Conservation (phyloP, 495 filamentous ascomycete genomes). For the Daldinia vernicosa region DNA sequence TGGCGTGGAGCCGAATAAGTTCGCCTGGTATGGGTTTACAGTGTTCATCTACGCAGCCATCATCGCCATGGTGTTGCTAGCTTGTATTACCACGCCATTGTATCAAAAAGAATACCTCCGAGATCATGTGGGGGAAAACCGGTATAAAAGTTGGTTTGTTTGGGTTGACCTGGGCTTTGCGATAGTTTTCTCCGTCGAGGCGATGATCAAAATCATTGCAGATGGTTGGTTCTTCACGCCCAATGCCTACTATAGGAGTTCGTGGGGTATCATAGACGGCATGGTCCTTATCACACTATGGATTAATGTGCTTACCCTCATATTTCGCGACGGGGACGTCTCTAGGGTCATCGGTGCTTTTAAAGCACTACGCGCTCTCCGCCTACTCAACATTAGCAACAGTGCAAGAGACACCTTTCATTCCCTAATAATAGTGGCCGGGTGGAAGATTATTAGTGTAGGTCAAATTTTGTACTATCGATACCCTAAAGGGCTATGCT, state of each 20-base stretch:
- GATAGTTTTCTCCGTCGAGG: slow-evolving; percentile 85
- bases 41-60: slow-evolving; percentile 93
- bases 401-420: slow-evolving; percentile 97
- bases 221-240: slow-evolving; percentile 98
- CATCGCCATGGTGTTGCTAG: slow-evolving; percentile 94
- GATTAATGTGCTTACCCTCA: slow-evolving; percentile 88
- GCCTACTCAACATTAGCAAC: slow-evolving; percentile 94
- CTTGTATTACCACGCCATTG: slow-evolving; percentile 92
- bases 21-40: slow-evolving; percentile 91
- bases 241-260: slow-evolving; percentile 95
- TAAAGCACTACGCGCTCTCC: slow-evolving; percentile 94
- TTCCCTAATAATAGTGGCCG: slow-evolving; percentile 90
- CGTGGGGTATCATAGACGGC: slow-evolving; percentile 97
- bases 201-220: slow-evolving; percentile 90
- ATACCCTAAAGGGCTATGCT: background rate
- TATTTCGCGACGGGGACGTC: slow-evolving; percentile 79
- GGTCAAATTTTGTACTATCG: slow-evolving; percentile 19
- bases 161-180: slow-evolving; percentile 93
- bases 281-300: slow-evolving; percentile 93
- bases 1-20: slow-evolving; percentile 84
- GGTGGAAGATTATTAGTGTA: slow-evolving; percentile 82
- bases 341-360: slow-evolving; percentile 94
- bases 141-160: slow-evolving; percentile 85
- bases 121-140: slow-evolving; percentile 50
- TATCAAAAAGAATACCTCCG: slow-evolving; percentile 88